Evolutionary conservation across 805 yeast species (phyloP).

Genomic region (Pichia exigua): DNA sequence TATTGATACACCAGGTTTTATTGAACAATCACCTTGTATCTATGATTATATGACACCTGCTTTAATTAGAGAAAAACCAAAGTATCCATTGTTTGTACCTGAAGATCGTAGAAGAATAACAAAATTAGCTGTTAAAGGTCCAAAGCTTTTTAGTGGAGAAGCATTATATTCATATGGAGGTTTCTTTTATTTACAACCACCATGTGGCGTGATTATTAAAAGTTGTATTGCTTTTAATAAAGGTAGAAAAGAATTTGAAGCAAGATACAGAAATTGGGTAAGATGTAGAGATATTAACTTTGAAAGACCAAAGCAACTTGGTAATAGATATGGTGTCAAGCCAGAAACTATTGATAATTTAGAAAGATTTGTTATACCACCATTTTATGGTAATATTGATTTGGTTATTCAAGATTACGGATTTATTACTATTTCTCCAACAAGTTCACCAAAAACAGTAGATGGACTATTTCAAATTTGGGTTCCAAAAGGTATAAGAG

Average conservation of each 20-base stretch:
- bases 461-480: slow-evolving; percentile 37
- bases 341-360: slow-evolving; percentile 25
- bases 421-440: slow-evolving; percentile 50
- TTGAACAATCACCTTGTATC: slow-evolving; percentile 22
- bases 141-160: slow-evolving; percentile 19
- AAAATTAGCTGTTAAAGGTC: slow-evolving; percentile 8
- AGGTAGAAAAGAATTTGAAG: slow-evolving; percentile 35
- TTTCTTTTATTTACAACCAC: slow-evolving; percentile 48
- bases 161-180: slow-evolving; percentile 47
- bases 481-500: slow-evolving; percentile 49
- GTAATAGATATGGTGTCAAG: slow-evolving; percentile 15
- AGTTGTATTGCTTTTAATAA: slow-evolving; percentile 27
- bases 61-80: slow-evolving; percentile 6
- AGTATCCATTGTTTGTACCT: slow-evolving; percentile 3
- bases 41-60: slow-evolving; percentile 21
- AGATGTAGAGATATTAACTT: slow-evolving; percentile 26
- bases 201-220: slow-evolving; percentile 41
- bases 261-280: slow-evolving; percentile 26
- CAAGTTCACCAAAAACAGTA: slow-evolving; percentile 31
- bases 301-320: slow-evolving; percentile 23
- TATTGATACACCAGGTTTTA: slow-evolving; percentile 44
- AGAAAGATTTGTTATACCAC: slow-evolving; percentile 51
- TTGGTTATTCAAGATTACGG: slow-evolving; percentile 61
- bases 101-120: slow-evolving; percentile 4
- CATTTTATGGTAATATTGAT: slow-evolving; percentile 63